Percentiles rank a stretch among this genome's conserved stretches.
Evolutionary conservation across 192 early-diverging fungal species (phyloP).

Genomic region (Podila minutissima): DNA sequence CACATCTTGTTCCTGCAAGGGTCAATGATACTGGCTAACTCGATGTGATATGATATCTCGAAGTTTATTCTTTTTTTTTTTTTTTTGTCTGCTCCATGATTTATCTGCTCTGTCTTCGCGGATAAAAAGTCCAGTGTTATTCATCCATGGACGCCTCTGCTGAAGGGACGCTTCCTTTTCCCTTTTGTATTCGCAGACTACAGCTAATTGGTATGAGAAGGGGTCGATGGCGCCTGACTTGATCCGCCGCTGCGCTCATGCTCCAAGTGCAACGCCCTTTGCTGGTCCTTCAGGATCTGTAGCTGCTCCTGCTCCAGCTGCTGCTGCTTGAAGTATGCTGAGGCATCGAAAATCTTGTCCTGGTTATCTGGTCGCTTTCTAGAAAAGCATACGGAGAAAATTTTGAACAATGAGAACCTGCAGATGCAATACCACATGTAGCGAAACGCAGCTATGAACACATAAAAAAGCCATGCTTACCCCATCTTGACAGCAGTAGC

Average conservation of each 20-base stretch:
- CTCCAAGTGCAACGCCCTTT: conserved; percentile 25
- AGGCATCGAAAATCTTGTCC: conserved; percentile 51
- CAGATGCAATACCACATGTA: not conserved
- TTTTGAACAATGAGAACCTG: not conserved
- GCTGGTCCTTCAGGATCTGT: conserved; percentile 26
- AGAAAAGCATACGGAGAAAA: not conserved
- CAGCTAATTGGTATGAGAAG: not conserved
- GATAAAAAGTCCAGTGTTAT: too few relatives aligned
- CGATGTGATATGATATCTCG: too few relatives aligned
- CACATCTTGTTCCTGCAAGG: too few relatives aligned
- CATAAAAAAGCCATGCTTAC: conserved; percentile 6
- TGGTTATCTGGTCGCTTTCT: conserved; percentile 47
- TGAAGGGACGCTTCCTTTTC: not conserved
- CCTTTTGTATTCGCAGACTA: not conserved
- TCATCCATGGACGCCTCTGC: too few relatives aligned
- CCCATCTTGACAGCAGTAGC: conserved; percentile 44
- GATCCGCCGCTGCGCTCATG: conserved; percentile 11
- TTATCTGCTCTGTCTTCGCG: too few relatives aligned
- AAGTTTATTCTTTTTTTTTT: too few relatives aligned
- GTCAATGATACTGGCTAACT: too few relatives aligned
- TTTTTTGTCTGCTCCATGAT: too few relatives aligned
- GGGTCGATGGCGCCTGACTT: not conserved
- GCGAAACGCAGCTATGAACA: too few relatives aligned
- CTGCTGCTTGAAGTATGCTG: conserved; percentile 41
- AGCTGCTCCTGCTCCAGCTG: conserved; percentile 46